Evolutionary conservation across 495 filamentous ascomycete species (phyloP).

Genomic region (Xylaria intraflava): DNA sequence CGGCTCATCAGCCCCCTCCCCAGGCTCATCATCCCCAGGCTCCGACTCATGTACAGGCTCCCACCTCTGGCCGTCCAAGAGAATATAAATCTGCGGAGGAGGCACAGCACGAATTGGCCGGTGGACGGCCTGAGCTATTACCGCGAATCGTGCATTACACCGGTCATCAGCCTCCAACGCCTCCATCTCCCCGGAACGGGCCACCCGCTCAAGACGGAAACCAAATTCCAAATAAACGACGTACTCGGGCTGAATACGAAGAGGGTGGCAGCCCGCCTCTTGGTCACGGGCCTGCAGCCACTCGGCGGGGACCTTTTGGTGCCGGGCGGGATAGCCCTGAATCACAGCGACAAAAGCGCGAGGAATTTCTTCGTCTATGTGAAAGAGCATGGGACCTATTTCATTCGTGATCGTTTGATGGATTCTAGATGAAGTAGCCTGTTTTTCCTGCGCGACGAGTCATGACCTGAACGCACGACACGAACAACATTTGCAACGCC

Average conservation of each 20-base stretch:
- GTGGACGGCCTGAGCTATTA: slow-evolving; percentile 82
- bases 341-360: slow-evolving; percentile 80
- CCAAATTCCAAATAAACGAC: slow-evolving; percentile 56
- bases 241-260: slow-evolving; percentile 83
- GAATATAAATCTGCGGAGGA: slow-evolving; percentile 97
- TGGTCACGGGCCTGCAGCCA: slow-evolving; percentile 51
- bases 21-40: slow-evolving; percentile 52
- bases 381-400: slow-evolving; percentile 93
- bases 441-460: slow-evolving; percentile 17
- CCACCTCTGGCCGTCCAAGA: slow-evolving; percentile 54
- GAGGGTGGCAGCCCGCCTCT: slow-evolving; percentile 75
- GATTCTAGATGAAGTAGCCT: slow-evolving; percentile 7
- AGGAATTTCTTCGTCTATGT: slow-evolving; percentile 85
- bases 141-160: slow-evolving; percentile 94
- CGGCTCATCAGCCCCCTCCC: slow-evolving; percentile 51
- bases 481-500: slow-evolving; percentile 5
- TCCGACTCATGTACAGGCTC: slow-evolving; percentile 38
- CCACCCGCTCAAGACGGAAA: slow-evolving; percentile 31
- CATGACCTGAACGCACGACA: slow-evolving; percentile 21
- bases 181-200: slow-evolving; percentile 66
- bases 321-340: slow-evolving; percentile 75
- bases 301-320: slow-evolving; percentile 63
- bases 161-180: slow-evolving; percentile 82
- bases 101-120: slow-evolving; percentile 80
- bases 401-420: slow-evolving; percentile 62